Conservation (phyloP, 2,329 filamentous ascomycete species). For the Raffaelea albimanens region DNA sequence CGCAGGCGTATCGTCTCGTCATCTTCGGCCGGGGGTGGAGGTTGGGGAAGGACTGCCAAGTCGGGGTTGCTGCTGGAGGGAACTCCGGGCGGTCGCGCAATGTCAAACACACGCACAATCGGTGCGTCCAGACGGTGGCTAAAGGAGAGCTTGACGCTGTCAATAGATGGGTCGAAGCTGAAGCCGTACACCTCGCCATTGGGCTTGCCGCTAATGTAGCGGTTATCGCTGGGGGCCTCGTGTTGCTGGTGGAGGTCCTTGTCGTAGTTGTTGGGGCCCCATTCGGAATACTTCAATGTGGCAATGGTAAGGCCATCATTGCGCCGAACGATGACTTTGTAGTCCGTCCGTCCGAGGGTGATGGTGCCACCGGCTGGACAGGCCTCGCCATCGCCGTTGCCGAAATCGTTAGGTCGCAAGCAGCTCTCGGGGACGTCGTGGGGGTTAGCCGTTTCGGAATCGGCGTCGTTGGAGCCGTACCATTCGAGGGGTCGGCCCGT, state of each 20-base stretch:
- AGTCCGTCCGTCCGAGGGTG: slow-evolving; percentile 78
- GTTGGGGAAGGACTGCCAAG: slow-evolving; percentile 79
- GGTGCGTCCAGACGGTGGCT: slow-evolving; percentile 63
- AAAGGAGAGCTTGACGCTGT: slow-evolving; percentile 47
- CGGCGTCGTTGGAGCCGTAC: slow-evolving; percentile 61
- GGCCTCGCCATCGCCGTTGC: slow-evolving; percentile 56
- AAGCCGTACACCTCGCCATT: slow-evolving; percentile 79
- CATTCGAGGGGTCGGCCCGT: slow-evolving; percentile 76
- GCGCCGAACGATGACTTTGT: slow-evolving; percentile 77
- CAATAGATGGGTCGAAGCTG: slow-evolving; percentile 43
- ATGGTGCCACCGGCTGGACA: slow-evolving; percentile 74
- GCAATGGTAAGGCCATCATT: slow-evolving; percentile 68
- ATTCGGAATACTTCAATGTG: slow-evolving; percentile 87
- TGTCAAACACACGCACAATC: slow-evolving; percentile 81
- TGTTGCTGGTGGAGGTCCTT: slow-evolving; percentile 81
- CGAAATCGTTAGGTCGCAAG: slow-evolving; percentile 53
- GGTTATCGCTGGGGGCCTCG: slow-evolving; percentile 67
- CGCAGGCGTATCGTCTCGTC: slow-evolving; percentile 41
- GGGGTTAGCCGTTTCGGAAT: slow-evolving; percentile 43
- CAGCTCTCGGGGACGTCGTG: slow-evolving; percentile 59
- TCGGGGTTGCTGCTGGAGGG: slow-evolving; percentile 56
- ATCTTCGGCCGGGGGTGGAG: slow-evolving; percentile 51
- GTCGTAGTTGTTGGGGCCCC: slow-evolving; percentile 87
- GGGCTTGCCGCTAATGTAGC: slow-evolving; percentile 79
- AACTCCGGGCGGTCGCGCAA: slow-evolving; percentile 65